Evolutionary conservation across 345 rosid species (phyloP).

Genomic region (Pugionium cornutum): DNA sequence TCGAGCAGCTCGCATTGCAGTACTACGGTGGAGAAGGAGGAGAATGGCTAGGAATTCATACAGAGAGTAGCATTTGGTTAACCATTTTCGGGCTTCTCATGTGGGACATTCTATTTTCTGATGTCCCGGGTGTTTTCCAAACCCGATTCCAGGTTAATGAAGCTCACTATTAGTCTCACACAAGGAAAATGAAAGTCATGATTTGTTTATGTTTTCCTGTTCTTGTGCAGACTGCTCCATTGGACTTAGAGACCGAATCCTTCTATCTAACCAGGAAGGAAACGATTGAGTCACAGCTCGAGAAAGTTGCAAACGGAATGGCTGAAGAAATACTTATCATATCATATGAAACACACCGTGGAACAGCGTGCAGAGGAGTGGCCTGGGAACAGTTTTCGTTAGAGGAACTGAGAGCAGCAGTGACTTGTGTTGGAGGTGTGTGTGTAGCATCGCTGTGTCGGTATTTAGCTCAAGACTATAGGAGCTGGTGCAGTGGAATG

Average conservation of each 20-base stretch:
- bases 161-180: constrained; percentile 6
- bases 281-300: constrained; percentile 57
- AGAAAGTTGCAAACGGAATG: constrained; percentile 64
- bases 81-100: constrained; percentile 83
- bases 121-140: constrained; percentile 72
- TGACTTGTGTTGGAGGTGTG: constrained; percentile 68
- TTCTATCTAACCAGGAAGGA: constrained; percentile 62
- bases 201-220: not conserved
- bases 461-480: constrained; percentile 73
- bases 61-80: constrained; percentile 94
- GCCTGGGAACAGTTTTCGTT: constrained; percentile 76
- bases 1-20: constrained; percentile 90
- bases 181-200: constrained; percentile 1
- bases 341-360: constrained; percentile 69
- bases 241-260: constrained; percentile 74
- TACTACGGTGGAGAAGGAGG: constrained; percentile 86
- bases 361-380: constrained; percentile 80
- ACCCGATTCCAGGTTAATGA: constrained; percentile 73
- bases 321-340: constrained; percentile 80
- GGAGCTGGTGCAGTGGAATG: constrained; percentile 97
- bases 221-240: constrained; percentile 71
- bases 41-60: constrained; percentile 80
- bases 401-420: constrained; percentile 77
- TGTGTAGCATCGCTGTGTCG: constrained; percentile 77
- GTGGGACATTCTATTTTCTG: constrained; percentile 85